Base-by-base conservation (phyloP, 2,329 filamentous ascomycete species). In the Hymenoscyphus salicellus region DNA sequence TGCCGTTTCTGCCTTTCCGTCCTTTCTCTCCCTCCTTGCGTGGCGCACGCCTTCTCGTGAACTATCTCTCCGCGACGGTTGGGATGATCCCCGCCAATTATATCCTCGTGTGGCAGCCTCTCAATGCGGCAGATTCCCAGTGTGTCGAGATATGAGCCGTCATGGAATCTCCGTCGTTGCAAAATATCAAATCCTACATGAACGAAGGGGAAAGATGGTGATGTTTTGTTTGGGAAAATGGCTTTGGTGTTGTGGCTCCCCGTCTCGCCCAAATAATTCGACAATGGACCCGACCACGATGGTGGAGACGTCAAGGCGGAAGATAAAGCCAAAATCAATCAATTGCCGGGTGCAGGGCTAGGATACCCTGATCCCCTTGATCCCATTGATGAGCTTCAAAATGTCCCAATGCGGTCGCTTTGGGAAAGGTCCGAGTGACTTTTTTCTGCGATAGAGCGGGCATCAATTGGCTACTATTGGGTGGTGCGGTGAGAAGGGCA, bases 241-340 rank as follows among this genome's bases (percentile, higher is more conserved):
- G 46, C 41, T 46, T 46, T 49, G 46, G 46, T 23, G 46, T 49
- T 49, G 46, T 49, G 46, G 46, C n/a, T 17, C 38, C 38, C 38
- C 38, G n/a, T 17, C 5, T 23, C 46, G 10, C 41, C n/a, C 41
- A n/a, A 46, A 46, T 46, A 23, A 23, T 49, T 23, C 23, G 46
- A 49, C 43, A 49, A 49, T 49, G 43, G 43, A n/a, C 20, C 46
- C 46, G 7, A 49, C 46, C 46, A 49, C 46, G n/a, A 26, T 30
- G 28, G 46, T 49, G 46, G 46, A 49, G 46, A 20, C 23, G 46
- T 49, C 46, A 49, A 49, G 46, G 46, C 46, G 46, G 46, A 49
- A 26, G 46, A 49, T 49, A 46, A 20, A 46, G 41, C 41, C 41
- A 46, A 46, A 46, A 46, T 20, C 17, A 23, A 49, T 49, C 46